Evolutionary conservation across 768 basidiomycete genomes (phyloP).

Genomic region (Boletus tylopilopsis): DNA sequence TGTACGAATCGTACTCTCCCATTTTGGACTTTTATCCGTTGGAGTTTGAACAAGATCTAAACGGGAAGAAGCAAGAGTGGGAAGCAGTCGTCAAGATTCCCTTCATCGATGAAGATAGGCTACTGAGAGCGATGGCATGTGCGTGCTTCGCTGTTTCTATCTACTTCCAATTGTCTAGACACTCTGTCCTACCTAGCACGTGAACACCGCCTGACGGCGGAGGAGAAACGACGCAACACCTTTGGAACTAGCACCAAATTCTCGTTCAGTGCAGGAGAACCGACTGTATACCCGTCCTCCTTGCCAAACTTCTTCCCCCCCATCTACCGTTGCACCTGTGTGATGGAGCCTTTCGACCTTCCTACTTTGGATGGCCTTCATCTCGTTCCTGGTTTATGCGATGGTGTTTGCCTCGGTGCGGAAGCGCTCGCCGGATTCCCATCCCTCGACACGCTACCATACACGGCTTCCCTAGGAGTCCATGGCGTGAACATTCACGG

Average conservation of each 20-base stretch:
- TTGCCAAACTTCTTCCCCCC: constrained; percentile 94
- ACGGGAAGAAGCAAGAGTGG: constrained; percentile 99
- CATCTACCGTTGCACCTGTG: constrained; percentile 73
- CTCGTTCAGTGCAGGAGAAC: constrained; percentile 57
- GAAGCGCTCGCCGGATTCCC: constrained; percentile 95
- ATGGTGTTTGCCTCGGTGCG: constrained; percentile 83
- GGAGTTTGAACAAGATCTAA: constrained; percentile 90
- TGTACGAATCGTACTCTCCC: constrained; percentile 79
- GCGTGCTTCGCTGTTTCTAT: background rate
- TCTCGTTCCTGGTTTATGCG: constrained; percentile 80
- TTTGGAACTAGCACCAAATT: constrained; percentile 83
- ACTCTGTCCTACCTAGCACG: constrained; percentile 45
- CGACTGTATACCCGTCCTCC: constrained; percentile 82
- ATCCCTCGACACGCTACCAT: constrained; percentile 84
- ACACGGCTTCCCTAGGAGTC: constrained; percentile 69
- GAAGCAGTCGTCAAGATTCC: constrained; percentile 99
- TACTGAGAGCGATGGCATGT: constrained; percentile 84
- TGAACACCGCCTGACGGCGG: constrained; percentile 70
- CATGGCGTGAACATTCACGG: constrained; percentile 95
- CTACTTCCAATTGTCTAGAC: background rate
- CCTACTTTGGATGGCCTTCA: constrained; percentile 84
- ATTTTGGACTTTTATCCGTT: constrained; percentile 93
- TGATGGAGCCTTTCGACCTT: constrained; percentile 79
- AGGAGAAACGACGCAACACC: constrained; percentile 72
- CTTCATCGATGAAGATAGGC: constrained; percentile 81